Percentiles rank a stretch among this genome's conserved stretches.
Evolutionary conservation across 176 grass and related monocot species (phyloP).

Genomic region (Paspalum notatum): DNA sequence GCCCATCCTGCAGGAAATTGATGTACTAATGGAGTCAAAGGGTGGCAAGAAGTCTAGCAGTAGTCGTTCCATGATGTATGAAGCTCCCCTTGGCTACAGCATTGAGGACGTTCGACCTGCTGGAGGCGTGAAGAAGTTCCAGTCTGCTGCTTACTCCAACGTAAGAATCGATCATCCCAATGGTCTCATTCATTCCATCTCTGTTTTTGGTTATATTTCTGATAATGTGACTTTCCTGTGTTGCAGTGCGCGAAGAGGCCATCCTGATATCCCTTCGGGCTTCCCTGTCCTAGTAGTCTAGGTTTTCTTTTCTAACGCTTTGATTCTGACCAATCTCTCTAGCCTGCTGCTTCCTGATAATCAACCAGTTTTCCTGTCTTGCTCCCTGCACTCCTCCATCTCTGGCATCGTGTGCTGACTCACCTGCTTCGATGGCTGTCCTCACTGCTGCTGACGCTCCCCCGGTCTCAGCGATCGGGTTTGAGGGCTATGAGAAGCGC

Average conservation of each 20-base stretch:
- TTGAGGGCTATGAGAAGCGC: slow-evolving; percentile 84
- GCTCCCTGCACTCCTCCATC: slow-evolving; percentile 42
- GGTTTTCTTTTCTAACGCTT: slow-evolving; percentile 55
- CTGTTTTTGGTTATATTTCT: not conserved
- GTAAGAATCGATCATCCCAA: slow-evolving; percentile 33
- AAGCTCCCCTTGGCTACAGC: slow-evolving; percentile 81
- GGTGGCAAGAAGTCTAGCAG: slow-evolving; percentile 72
- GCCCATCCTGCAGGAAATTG: slow-evolving; percentile 42
- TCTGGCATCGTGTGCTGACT: slow-evolving; percentile 31
- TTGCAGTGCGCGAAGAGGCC: slow-evolving; percentile 81
- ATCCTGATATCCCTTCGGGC: slow-evolving; percentile 67
- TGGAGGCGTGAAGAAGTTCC: slow-evolving; percentile 73
- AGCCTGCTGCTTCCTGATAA: slow-evolving; percentile 71
- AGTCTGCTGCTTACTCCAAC: slow-evolving; percentile 87
- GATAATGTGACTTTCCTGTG: slow-evolving; percentile 27
- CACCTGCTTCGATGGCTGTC: slow-evolving; percentile 56
- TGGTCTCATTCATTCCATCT: not conserved
- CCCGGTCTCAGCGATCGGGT: slow-evolving; percentile 60
- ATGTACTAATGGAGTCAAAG: slow-evolving; percentile 90
- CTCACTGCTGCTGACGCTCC: slow-evolving; percentile 42
- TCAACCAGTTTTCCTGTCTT: slow-evolving; percentile 50
- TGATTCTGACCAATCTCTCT: slow-evolving; percentile 52
- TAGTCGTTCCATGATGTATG: slow-evolving; percentile 77
- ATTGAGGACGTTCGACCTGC: slow-evolving; percentile 85
- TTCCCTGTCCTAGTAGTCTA: slow-evolving; percentile 51